phyloP scores from a whole-genome alignment of 768 basidiomycete genomes.

The Tricholoma saponaceum region DNA sequence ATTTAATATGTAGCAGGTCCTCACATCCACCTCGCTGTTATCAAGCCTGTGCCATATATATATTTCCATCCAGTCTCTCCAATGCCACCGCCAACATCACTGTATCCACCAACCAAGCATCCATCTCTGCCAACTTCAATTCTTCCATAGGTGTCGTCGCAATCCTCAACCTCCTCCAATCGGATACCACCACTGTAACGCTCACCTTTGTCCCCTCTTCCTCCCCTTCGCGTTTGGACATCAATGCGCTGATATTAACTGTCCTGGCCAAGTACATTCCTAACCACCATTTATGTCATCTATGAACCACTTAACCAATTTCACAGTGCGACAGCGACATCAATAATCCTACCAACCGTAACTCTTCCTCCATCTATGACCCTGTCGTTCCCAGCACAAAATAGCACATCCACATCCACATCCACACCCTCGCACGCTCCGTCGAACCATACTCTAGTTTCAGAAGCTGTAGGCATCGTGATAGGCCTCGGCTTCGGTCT shows the following conservation, averaged over 20 bases:
- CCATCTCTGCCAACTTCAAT: slow-evolving; percentile 33
- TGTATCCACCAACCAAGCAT: slow-evolving; percentile 32
- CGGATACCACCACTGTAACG: slow-evolving; percentile 36
- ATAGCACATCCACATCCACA: slow-evolving; percentile 1
- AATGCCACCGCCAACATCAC: slow-evolving; percentile 54
- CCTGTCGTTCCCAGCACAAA: slow-evolving; percentile 19
- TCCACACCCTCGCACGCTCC: slow-evolving; percentile 1
- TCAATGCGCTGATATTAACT: slow-evolving; percentile 32
- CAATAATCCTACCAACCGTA: slow-evolving; percentile 30
- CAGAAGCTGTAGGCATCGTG: slow-evolving; percentile 23
- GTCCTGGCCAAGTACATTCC: slow-evolving; percentile 33
- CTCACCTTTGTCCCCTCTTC: slow-evolving; percentile 33
- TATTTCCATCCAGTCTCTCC: slow-evolving; percentile 39
- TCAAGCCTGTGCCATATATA: slow-evolving; percentile 40
- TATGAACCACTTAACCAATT: not conserved
- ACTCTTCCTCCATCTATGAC: slow-evolving; percentile 32
- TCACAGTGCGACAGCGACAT: slow-evolving; percentile 14
- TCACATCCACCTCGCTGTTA: not conserved
- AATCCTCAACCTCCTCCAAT: slow-evolving; percentile 35
- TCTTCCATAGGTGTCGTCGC: slow-evolving; percentile 35
- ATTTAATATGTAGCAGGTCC: not conserved
- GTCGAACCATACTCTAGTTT: slow-evolving; percentile 12
- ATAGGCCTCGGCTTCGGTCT: slow-evolving; percentile 27
- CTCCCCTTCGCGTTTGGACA: slow-evolving; percentile 29
- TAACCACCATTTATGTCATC: not conserved